A percentile compares a stretch with the other conserved stretches of the same genome.
Evolutionary conservation across 2,329 filamentous ascomycete genomes (phyloP).

Genomic region (Aspergillus viridinutans): DNA sequence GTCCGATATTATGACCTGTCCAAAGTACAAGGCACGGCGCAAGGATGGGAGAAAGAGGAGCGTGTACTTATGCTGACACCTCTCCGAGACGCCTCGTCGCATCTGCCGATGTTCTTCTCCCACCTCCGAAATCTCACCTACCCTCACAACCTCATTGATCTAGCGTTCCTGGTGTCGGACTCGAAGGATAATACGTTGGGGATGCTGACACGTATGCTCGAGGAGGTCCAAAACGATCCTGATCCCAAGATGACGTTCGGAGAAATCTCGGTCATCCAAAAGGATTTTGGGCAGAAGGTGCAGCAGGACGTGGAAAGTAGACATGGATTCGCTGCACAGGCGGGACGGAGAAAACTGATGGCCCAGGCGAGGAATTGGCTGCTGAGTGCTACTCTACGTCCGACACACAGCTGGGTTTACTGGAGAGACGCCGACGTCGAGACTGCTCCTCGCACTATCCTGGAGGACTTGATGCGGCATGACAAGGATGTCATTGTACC

Average conservation of each 20-base stretch:
- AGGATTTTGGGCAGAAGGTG: constrained; percentile 97
- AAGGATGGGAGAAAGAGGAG: constrained; percentile 95
- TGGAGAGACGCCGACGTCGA: constrained; percentile 99
- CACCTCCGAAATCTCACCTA: constrained; percentile 96
- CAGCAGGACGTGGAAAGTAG: constrained; percentile 96
- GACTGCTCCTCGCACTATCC: constrained; percentile 91
- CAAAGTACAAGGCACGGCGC: constrained; percentile 83
- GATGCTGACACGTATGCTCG: constrained; percentile 69
- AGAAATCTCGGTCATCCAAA: constrained; percentile 96
- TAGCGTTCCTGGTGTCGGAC: constrained; percentile 95
- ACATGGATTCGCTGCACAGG: constrained; percentile 95
- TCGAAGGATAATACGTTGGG: constrained; percentile 87
- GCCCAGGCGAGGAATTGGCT: constrained; percentile 97
- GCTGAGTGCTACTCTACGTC: constrained; percentile 83
- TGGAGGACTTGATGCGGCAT: constrained; percentile 97
- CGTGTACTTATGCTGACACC: constrained; percentile 92
- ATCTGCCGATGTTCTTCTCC: constrained; percentile 97
- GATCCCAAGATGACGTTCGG: constrained; percentile 82
- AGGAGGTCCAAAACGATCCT: constrained; percentile 72
- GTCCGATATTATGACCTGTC: constrained; percentile 95
- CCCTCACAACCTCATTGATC: constrained; percentile 90
- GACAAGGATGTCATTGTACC: constrained; percentile 99
- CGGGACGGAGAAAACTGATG: constrained; percentile 91
- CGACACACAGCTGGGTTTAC: constrained; percentile 98
- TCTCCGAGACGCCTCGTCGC: constrained; percentile 83